Evolutionary conservation across 805 yeast species (phyloP).

Genomic region (Candida tallmaniae): DNA sequence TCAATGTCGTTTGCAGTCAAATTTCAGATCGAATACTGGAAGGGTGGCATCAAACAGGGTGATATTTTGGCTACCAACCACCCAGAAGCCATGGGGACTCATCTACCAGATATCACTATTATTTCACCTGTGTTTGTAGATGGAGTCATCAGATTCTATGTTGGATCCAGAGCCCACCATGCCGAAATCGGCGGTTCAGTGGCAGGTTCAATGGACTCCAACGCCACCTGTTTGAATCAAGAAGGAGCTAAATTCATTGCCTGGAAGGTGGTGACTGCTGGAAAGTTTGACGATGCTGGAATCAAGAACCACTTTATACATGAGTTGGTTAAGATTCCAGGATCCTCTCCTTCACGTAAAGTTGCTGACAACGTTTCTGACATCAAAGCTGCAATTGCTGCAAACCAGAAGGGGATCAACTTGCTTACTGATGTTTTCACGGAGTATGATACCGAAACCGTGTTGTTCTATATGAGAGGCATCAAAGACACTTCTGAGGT

Average conservation of each 20-base stretch:
- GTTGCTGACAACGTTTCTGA: constrained; percentile 35
- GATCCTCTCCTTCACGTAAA: constrained; percentile 16
- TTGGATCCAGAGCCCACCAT: constrained; percentile 21
- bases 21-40: constrained; percentile 63
- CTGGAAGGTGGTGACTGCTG: constrained; percentile 14
- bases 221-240: constrained; percentile 13
- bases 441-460: constrained; percentile 59
- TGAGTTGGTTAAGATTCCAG: constrained; percentile 21
- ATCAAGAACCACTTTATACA: constrained; percentile 13
- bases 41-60: constrained; percentile 59
- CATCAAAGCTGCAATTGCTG: constrained; percentile 79
- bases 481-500: constrained; percentile 74
- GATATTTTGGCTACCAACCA: constrained; percentile 77
- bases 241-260: constrained; percentile 17
- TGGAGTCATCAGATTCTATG: constrained; percentile 13
- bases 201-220: constrained; percentile 17
- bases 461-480: constrained; percentile 73
- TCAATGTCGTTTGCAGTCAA: constrained; percentile 80
- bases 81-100: constrained; percentile 84
- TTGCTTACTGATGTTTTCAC: constrained; percentile 53
- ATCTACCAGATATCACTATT: constrained; percentile 59
- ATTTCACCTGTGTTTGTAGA: constrained; percentile 19
- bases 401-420: constrained; percentile 76
- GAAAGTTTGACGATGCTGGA: constrained; percentile 15
- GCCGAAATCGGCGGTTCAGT: constrained; percentile 21